A percentile compares a stretch with the other conserved stretches of the same genome.
phyloP scores from a whole-genome alignment of 352 stramenopile genomes.

The Lagenidium giganteum region DNA sequence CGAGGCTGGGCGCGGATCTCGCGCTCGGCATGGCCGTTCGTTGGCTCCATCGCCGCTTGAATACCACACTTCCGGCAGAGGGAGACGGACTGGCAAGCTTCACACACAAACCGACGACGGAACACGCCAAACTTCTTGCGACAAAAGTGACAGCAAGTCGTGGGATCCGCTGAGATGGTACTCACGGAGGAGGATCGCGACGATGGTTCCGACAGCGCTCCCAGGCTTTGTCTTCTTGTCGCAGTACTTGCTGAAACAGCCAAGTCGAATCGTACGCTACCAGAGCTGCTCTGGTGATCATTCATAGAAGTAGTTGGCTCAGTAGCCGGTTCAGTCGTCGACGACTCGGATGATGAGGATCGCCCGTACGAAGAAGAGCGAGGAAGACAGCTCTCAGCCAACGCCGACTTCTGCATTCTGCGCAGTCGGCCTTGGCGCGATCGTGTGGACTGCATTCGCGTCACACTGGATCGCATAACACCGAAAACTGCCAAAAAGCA shows the following conservation, averaged over 20 bases:
- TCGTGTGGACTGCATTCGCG: conserved; percentile 39
- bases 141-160: conserved; percentile 33
- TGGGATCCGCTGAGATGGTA: conserved; percentile 3
- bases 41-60: conserved; percentile 29
- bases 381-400: conserved; percentile 2
- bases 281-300: conserved; percentile 2
- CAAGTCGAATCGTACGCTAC: conserved; percentile 4
- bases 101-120: conserved; percentile 42
- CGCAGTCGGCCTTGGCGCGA: conserved; percentile 44
- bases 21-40: conserved; percentile 20
- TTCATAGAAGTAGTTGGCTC: conserved; percentile 5
- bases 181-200: no score
- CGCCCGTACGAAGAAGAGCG: not conserved
- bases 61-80: conserved; percentile 57
- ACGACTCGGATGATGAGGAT: conserved; percentile 9
- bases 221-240: not conserved
- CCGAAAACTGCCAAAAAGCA: conserved; percentile 55
- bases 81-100: conserved; percentile 45
- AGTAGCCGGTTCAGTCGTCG: no score
- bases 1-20: conserved; percentile 22
- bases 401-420: conserved; percentile 40
- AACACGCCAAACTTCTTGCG: conserved; percentile 66
- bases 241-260: not conserved
- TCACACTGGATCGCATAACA: conserved; percentile 46
- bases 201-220: conserved; percentile 2